Evolutionary conservation across 768 basidiomycete genomes (phyloP), one percentile per base, ranked within the genome.

Genomic region (Mycena pura): DNA sequence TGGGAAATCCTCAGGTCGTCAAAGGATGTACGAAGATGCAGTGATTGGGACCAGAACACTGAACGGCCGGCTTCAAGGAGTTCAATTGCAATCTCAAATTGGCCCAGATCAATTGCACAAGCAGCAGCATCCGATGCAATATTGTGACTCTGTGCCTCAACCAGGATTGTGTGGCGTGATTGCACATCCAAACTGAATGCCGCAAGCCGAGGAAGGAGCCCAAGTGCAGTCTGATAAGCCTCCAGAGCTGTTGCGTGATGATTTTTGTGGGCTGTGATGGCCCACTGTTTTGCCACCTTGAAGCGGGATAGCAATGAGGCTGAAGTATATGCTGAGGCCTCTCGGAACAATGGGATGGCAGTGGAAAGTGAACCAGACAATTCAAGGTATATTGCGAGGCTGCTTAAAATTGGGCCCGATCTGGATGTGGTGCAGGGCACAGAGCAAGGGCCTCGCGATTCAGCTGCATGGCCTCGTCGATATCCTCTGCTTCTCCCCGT

Each of bases 11-110:
- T 27, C 13, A 70, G 58, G 21, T 54, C 43, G n/a, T 70, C 65
- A 6, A 66, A 28, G 8, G 66, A 57, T 2, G 49, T 58, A 8
- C 64, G 63, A 38, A 67, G 62, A 27, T 50, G 24, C 9, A 48
- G 57, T 3, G 59, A 50, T 44, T 69, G 68, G 4, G 44, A 39
- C 68, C 68, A 68, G 27, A 68, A 54, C 7, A 68, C 28, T 19
- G 57, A 60, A 10, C 68, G 63, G 6, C 65, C 57, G 9, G 50
- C 56, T 41, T 63, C 68, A 15, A 69, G 58, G 22, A 60, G 46
- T 45, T 57, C 54, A 14, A 62, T 36, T 4, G 68, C 68, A 3
- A 59, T 38, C 31, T 66, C 43, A 22, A 34, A 40, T 22, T 56
- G 36, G 31, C 49, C 49, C 15, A 56, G 41, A 7, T 54, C 46